These are phyloP conservation scores for Arthrobotrys entomopaga DNA, from an alignment of 2,329 filamentous ascomycete species.

Conservation along the genomic window DNA sequence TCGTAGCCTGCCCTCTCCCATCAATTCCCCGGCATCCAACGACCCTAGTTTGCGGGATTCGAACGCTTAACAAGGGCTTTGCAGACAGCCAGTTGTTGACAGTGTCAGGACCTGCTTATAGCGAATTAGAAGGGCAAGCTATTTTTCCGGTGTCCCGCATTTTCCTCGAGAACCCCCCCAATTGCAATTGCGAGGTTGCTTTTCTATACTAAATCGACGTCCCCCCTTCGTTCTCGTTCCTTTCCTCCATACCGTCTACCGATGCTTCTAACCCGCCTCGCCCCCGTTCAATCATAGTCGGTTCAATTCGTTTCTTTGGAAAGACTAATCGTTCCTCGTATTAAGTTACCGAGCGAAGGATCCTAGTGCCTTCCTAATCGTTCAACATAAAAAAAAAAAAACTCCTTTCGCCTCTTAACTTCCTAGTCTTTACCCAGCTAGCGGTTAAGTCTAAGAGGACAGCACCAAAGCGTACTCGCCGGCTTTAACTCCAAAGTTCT, in stretches of 20 bases:
- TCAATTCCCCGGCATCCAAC: slow-evolving; percentile 53
- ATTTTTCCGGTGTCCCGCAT: slow-evolving; percentile 55
- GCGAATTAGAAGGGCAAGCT: slow-evolving; percentile 40
- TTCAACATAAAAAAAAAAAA: too few species aligned
- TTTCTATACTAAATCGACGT: slow-evolving; percentile 38
- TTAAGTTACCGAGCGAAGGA: slow-evolving; percentile 10
- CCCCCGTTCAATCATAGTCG: background rate
- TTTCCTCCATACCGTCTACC: slow-evolving; percentile 34
- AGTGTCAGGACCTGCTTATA: slow-evolving; percentile 40
- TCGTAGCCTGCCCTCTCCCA: slow-evolving; percentile 49
- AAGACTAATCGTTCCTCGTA: slow-evolving; percentile 13
- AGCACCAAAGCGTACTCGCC: too few species aligned
- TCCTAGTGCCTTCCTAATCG: background rate
- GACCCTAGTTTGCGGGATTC: slow-evolving; percentile 52
- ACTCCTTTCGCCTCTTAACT: background rate
- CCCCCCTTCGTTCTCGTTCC: slow-evolving; percentile 34
- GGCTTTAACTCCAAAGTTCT: too few species aligned
- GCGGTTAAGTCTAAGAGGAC: too few species aligned
- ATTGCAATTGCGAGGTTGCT: slow-evolving; percentile 40
- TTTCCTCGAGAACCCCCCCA: slow-evolving; percentile 46
- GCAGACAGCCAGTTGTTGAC: slow-evolving; percentile 52
- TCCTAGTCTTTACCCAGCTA: background rate
- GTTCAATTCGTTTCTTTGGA: background rate
- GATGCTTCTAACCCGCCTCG: background rate
- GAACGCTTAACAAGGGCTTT: slow-evolving; percentile 53